Base-by-base conservation (phyloP, 768 basidiomycete species). In the Cyathus striatus region DNA sequence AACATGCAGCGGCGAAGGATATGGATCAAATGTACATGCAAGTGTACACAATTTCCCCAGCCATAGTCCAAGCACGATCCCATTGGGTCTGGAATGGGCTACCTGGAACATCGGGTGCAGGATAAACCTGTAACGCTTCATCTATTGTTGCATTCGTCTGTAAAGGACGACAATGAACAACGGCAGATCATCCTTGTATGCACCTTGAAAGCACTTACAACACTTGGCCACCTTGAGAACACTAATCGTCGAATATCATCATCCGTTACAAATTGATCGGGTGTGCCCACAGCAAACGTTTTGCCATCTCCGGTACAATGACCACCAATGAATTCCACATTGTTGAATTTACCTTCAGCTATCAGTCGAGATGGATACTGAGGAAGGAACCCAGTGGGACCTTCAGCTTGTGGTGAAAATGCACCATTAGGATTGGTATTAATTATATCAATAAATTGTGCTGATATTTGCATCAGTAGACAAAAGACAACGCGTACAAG, bases 271-370 rank as follows among this genome's bases (percentile, higher is more conserved):
- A 70, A 66, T 4, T 67, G 57, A 3, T 51, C 50, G 1, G 71
- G 68, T 20, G 51, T 54, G 12, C 65, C 66, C 10, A 54, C 62
- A 5, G 62, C 66, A 43, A 72, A 72, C 3, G 68, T 68, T 23
- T 60, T 64, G 4, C 70, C 68, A 41, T 72, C 70, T 14, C 68
- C 68, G 0, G 67, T 66, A 41, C 68, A 70, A 44, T 72, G 70
- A 5, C 68, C 68, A n/a, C 61, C 68, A 7, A 64, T 51, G 27
- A 64, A 61, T 6, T 68, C 63, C 1, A 68, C 62, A 6, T 50
- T 42, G 35, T 38, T 56, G 41, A 69, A 65, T 14, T 57, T 60
- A 9, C 66, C 63, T 6, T 49, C 33, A 6, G 56, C 39, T 32
- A 70, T 65, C 10, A 69, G 56, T 14, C 56, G 56, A 13, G 69